phyloP scores from a whole-genome alignment of 352 stramenopile genomes.

The Globisporangium parvum region DNA sequence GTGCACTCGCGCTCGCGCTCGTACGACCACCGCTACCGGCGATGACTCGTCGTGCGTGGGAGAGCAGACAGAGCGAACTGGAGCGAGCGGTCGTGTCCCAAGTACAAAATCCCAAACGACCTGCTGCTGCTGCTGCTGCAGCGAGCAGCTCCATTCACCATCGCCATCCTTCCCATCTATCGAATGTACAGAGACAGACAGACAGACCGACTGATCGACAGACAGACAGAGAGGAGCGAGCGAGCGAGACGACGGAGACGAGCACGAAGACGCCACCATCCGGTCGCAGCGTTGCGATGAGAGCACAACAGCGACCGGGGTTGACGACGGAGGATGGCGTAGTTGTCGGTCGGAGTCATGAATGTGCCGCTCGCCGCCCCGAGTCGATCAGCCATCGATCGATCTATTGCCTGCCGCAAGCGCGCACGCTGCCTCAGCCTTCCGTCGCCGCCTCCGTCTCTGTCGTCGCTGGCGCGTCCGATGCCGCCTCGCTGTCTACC shows the following conservation, averaged over 20 bases:
- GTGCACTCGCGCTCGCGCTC: constrained; percentile 25
- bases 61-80: constrained; percentile 6
- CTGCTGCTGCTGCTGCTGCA: too few species aligned
- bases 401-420: constrained; percentile 10
- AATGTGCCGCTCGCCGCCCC: not conserved
- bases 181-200: not conserved
- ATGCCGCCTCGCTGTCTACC: constrained; percentile 9
- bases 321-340: not conserved
- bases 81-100: too few species aligned
- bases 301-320: not conserved
- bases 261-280: not conserved
- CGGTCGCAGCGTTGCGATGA: not conserved
- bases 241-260: too few species aligned
- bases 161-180: not conserved
- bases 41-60: not conserved
- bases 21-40: constrained; percentile 13
- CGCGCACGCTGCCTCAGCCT: constrained; percentile 1
- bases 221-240: not conserved
- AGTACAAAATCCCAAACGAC: too few species aligned
- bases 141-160: not conserved
- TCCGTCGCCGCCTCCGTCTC: constrained; percentile 8
- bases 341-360: not conserved
- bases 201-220: not conserved
- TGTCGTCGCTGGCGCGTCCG: constrained; percentile 1
- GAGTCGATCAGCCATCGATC: too few species aligned